Evolutionary conservation across 1,139 yeast genomes (phyloP), one percentile per base, ranked within the genome.

Genomic region (Wickerhamomyces sp.): DNA sequence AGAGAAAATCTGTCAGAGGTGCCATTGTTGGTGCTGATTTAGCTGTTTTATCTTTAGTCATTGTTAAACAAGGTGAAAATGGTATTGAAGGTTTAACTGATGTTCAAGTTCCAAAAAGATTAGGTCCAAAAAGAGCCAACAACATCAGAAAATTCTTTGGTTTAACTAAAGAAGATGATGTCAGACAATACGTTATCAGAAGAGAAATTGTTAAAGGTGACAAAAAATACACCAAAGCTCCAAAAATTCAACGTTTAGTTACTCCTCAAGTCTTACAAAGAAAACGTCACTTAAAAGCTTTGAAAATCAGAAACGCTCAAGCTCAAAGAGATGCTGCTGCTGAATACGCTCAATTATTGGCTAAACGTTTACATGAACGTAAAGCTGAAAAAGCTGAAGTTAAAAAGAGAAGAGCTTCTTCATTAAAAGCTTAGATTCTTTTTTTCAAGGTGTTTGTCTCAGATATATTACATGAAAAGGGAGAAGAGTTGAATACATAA

Each of bases 81-180:
- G 98, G 91, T 65, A 87, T 93, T 64, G 95, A 78, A 66, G 98
- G 98, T 73, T 81, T 93, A 68, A 93, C 98, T 66, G 94, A 93
- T 74, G 66, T 81, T 69, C 82, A 93, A 71, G 83, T 84, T 69
- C 95, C 97, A 78, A 90, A 89, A 86, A 89, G 97, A 82, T 87
- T 90, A 71, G 98, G 98, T 69, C 97, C 99, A 78, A 93, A 93
- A 95, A 90, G 98, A 85, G 99, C 99, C 71, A 90, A 89, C 94
- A 78, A 91, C 90, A 93, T 93, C 74, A 90, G 98, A 85, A 90
- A 90, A 78, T 91, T 93, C 95, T 93, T 88, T 70, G 97, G 97
- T 79, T 84, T 93, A 72, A 75, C 96, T 78, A 90, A 91, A 84
- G 95, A 88, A 74, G 96, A 89, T 68, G 96, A 89, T 69, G 96